Evolutionary conservation across 768 basidiomycete genomes (phyloP).

Genomic region (Calocybe gangraenosa): DNA sequence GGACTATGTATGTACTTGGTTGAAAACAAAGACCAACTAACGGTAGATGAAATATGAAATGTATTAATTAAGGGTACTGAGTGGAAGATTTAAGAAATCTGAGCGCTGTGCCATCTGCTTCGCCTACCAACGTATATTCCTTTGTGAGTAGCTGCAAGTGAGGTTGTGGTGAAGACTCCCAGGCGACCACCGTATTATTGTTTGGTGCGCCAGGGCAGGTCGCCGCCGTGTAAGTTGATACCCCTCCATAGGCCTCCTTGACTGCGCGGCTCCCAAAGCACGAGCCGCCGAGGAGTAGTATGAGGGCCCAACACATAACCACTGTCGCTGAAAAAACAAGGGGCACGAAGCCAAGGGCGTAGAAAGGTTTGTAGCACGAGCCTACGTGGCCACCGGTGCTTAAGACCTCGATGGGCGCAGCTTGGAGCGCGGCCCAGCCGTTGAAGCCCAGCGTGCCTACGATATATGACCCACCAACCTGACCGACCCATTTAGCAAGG

Average conservation of each 20-base stretch:
- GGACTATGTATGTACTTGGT: no score
- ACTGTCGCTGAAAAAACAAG: constrained; percentile 12
- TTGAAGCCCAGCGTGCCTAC: constrained; percentile 14
- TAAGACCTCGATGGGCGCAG: constrained; percentile 9
- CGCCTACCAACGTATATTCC: constrained; percentile 6
- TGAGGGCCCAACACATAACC: constrained; percentile 9
- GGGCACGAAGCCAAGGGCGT: constrained; percentile 14
- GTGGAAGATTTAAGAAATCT: constrained; percentile 7
- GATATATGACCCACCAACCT: constrained; percentile 16
- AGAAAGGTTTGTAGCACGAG: constrained; percentile 15
- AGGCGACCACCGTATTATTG: constrained; percentile 10
- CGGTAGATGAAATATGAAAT: no score
- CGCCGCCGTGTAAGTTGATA: constrained; percentile 5
- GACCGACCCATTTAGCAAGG: constrained; percentile 12
- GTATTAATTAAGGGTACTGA: neutral
- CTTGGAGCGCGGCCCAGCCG: constrained; percentile 15
- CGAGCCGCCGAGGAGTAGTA: constrained; percentile 1
- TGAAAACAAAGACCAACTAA: no score
- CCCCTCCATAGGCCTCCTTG: constrained; percentile 10
- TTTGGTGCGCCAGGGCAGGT: constrained; percentile 7
- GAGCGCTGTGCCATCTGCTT: constrained; percentile 8
- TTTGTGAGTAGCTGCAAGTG: constrained; percentile 9
- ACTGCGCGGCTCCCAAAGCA: neutral
- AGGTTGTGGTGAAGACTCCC: constrained; percentile 11
- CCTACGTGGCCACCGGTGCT: constrained; percentile 16